Evolutionary conservation across 2,329 filamentous ascomycete genomes (phyloP), one percentile per base, ranked within the genome.

Genomic region (Beauveria rudraprayagi): DNA sequence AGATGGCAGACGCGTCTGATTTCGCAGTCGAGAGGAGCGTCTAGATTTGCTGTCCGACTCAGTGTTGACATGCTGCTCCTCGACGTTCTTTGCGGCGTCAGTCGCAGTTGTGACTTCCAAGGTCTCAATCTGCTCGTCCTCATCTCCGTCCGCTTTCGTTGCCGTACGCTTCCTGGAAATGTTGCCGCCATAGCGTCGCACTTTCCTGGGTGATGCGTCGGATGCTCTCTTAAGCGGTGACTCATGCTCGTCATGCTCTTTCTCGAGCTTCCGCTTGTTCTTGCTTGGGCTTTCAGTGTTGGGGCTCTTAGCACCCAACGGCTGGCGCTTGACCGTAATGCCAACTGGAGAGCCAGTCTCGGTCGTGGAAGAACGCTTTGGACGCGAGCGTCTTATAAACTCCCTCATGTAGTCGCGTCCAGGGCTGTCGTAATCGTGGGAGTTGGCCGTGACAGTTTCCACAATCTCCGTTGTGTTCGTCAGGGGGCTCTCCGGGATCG

Each of bases 331-430:
- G 1, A 52, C 22, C 6, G 59, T n/a, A 8, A 63, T 61, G 7
- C 70, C 66, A 26, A 72, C 65, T 16, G 71, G 70, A n/a, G 71
- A 72, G 4, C 71, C 72, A 1, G 67, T 64, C 44, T 71, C 70
- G 1, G 71, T 69, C 14, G 71, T 65, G 2, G 71, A 70, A 3
- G 64, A 62, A 50, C 68, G 62, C 63, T 66, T 67, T 11, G 66
- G 69, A 22, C 66, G 69, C 28, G 71, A 68, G n/a, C 70, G 70
- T 54, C 69, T 71, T 63, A 75, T 74, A 48, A 75, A 75, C 17
- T 70, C 69, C 5, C 69, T 66, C 66, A 74, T 69, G 40, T 69
- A 74, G 11, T 72, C 72, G 1, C 73, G 71, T 5, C 68, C 70
- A 24, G 72, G 72, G 52, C 70, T 73, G 46, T 75, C 72, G 43